Percentiles rank a stretch among this genome's conserved stretches.
Conservation (phyloP, 768 basidiomycete genomes). For the Neoboletus subvelutipes region DNA sequence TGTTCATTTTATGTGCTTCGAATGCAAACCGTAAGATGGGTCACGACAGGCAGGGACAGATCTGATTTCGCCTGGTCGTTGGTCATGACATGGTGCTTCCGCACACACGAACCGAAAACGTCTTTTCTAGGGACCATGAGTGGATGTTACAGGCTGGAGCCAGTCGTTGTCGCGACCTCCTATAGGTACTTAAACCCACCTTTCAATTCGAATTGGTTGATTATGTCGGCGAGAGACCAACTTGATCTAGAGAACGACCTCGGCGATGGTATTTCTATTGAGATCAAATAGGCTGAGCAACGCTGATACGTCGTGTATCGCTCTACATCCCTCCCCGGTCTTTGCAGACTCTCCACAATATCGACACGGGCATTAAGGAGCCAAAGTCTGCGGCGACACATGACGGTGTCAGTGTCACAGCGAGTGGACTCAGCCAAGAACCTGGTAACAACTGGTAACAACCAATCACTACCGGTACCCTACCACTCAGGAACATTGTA, state of each 20-base stretch:
- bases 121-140: not conserved
- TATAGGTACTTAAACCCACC: not conserved
- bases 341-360: not conserved
- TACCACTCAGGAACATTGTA: too few relatives aligned
- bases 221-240: not conserved
- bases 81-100: not conserved
- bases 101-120: not conserved
- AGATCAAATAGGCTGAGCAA: not conserved
- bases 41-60: not conserved
- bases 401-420: not conserved
- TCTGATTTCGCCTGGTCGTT: not conserved
- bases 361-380: not conserved
- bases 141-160: not conserved
- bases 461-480: too few relatives aligned
- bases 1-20: not conserved
- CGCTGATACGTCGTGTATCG: not conserved
- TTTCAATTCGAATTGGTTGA: not conserved
- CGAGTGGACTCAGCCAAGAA: too few relatives aligned
- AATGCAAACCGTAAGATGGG: not conserved
- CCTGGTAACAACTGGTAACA: too few relatives aligned
- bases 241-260: not conserved
- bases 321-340: not conserved
- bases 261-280: not conserved
- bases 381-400: not conserved
- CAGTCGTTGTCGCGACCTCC: not conserved